These are phyloP conservation scores for Sugiyamaella floridensis DNA, from an alignment of 805 yeast species.

Conservation along the genomic window DNA sequence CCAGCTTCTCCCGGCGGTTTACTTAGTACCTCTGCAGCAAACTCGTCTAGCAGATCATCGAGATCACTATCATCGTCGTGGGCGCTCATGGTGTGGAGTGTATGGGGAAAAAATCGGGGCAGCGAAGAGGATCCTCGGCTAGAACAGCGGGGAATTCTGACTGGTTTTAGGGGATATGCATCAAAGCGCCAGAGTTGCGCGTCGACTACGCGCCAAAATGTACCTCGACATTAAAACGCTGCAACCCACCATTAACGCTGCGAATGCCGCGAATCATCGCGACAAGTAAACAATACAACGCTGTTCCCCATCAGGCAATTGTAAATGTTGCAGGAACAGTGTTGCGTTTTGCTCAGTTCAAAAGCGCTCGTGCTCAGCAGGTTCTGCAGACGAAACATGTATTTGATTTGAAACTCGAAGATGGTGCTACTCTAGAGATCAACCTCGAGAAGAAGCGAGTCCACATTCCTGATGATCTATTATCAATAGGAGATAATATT, in stretches of 20 bases:
- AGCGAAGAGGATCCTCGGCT: background rate
- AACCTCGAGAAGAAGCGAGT: background rate
- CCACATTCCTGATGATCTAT: background rate
- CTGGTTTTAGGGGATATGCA: background rate
- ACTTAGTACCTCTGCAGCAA: slow-evolving; percentile 61
- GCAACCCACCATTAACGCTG: background rate
- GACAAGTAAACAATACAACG: background rate
- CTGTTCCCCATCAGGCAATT: background rate
- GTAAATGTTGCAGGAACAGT: background rate
- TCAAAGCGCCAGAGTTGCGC: background rate
- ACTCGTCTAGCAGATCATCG: slow-evolving; percentile 66
- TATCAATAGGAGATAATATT: background rate
- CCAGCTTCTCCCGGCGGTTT: slow-evolving; percentile 46
- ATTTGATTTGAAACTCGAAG: background rate
- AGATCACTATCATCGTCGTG: slow-evolving; percentile 27
- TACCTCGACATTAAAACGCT: background rate
- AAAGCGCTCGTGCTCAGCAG: background rate
- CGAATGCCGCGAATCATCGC: background rate
- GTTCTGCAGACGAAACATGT: background rate
- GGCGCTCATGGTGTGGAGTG: slow-evolving; percentile 2
- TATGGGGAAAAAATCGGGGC: background rate
- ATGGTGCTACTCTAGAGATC: background rate
- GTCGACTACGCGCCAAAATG: background rate
- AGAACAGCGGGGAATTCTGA: background rate
- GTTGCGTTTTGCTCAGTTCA: background rate